Conservation (phyloP, 371 early-diverging fungal species). For the Circinella minor region DNA sequence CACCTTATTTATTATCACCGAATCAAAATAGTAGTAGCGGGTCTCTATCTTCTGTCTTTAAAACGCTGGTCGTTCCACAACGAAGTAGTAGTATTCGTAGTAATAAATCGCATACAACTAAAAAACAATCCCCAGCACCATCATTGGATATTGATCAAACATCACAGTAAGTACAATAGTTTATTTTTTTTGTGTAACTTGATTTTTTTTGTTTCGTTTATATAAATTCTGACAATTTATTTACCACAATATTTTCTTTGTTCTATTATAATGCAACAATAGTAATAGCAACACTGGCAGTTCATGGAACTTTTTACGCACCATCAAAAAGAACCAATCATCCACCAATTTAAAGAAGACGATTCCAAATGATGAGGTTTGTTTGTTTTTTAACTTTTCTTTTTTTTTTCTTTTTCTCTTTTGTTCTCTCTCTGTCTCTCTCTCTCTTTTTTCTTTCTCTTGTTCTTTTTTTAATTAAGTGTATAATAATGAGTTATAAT, state of each 20-base stretch:
- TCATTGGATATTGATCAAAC: neutral
- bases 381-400: neutral
- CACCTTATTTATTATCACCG: slow-evolving; percentile 2
- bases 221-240: too few species aligned
- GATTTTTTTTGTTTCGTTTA: too few species aligned
- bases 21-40: neutral
- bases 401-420: neutral
- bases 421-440: neutral
- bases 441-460: neutral
- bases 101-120: neutral
- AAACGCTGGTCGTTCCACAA: slow-evolving; percentile 16
- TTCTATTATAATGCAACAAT: neutral
- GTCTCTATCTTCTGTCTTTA: neutral
- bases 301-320: slow-evolving; percentile 19
- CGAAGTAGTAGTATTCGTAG: slow-evolving; percentile 7
- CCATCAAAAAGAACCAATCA: slow-evolving; percentile 17
- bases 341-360: slow-evolving; percentile 13
- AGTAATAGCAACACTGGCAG: neutral
- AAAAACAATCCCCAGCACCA: neutral
- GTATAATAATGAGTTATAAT: neutral
- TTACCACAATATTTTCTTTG: neutral
- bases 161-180: too few species aligned
- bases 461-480: too few species aligned
- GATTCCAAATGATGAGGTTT: neutral
- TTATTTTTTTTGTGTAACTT: too few species aligned